A percentile compares a stretch with the other conserved stretches of the same genome.
Conservation (phyloP, 1,284 basidiomycete genomes). For the Ganoderma meredithae region DNA sequence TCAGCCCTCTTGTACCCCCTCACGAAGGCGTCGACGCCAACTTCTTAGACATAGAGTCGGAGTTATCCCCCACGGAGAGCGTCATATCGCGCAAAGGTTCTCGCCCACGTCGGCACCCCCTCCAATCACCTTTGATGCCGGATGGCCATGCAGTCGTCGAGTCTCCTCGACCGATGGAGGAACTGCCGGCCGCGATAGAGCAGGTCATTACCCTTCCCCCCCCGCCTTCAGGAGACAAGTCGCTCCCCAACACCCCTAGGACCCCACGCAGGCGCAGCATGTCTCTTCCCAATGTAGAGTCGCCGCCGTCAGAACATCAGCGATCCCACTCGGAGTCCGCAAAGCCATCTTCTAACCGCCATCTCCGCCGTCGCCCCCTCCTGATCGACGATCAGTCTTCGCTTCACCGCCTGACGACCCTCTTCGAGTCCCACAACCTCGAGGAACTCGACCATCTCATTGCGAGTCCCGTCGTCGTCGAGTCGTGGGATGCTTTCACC, state of each 20-base stretch:
- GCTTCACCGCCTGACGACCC: slow-evolving; percentile 47
- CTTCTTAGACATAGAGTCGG: slow-evolving; percentile 26
- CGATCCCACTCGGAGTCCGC: slow-evolving; percentile 29
- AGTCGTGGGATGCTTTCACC: slow-evolving; percentile 34
- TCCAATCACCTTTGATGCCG: background rate
- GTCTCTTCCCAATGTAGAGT: slow-evolving; percentile 27
- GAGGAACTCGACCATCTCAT: slow-evolving; percentile 45
- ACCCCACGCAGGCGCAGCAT: slow-evolving; percentile 30
- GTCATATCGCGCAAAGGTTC: slow-evolving; percentile 9
- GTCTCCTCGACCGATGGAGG: slow-evolving; percentile 3
- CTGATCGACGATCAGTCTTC: slow-evolving; percentile 51
- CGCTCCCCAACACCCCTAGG: slow-evolving; percentile 28
- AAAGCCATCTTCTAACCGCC: slow-evolving; percentile 33
- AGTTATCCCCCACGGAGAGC: slow-evolving; percentile 27
- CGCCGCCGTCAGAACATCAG: slow-evolving; percentile 26
- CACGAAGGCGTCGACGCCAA: slow-evolving; percentile 35
- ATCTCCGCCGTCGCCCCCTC: slow-evolving; percentile 46
- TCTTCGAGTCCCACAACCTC: slow-evolving; percentile 48
- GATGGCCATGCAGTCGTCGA: background rate
- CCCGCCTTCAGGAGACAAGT: slow-evolving; percentile 22
- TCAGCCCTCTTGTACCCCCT: slow-evolving; percentile 36
- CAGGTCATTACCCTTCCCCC: slow-evolving; percentile 28
- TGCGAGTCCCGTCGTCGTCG: slow-evolving; percentile 42
- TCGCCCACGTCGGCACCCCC: slow-evolving; percentile 41
- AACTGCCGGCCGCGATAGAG: background rate